These are phyloP conservation scores for Linnemannia exigua DNA, from an alignment of 192 early-diverging fungal species.

Conservation along the genomic window DNA sequence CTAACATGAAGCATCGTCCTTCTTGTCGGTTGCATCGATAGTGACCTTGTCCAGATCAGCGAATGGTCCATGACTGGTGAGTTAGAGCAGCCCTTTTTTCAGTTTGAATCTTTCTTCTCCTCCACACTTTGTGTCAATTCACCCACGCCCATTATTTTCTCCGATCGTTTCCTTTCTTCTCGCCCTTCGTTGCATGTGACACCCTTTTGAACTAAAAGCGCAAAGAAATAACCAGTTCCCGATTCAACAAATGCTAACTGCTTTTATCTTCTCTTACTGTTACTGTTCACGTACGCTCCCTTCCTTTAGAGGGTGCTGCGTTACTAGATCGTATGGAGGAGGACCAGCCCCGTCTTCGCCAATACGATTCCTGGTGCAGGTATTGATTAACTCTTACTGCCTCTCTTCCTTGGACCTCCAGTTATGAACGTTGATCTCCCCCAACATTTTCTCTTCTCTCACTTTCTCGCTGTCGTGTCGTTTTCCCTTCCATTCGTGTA, in stretches of 20 bases:
- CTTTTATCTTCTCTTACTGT: neutral
- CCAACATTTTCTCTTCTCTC: neutral
- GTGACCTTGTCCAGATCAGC: slow-evolving; percentile 43
- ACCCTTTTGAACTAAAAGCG: neutral
- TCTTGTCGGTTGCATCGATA: neutral
- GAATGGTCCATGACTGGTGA: slow-evolving; percentile 46
- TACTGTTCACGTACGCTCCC: neutral
- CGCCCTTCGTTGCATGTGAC: slow-evolving; percentile 16
- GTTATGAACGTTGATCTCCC: neutral
- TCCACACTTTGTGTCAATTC: neutral
- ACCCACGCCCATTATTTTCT: slow-evolving; percentile 8
- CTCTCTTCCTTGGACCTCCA: neutral
- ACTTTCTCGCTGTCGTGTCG: neutral
- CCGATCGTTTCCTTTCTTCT: neutral
- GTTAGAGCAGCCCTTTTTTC: neutral
- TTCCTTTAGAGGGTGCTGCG: slow-evolving; percentile 67
- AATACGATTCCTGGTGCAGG: slow-evolving; percentile 78
- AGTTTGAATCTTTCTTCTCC: neutral
- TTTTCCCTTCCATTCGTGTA: slow-evolving; percentile 8
- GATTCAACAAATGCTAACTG: neutral
- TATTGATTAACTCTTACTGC: slow-evolving; percentile 1
- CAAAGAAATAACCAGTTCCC: neutral
- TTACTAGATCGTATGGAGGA: slow-evolving; percentile 68
- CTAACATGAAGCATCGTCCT: neutral
- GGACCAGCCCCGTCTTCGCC: slow-evolving; percentile 73